Conservation (phyloP, 805 yeast species). For the Candida sakaeoensis region DNA sequence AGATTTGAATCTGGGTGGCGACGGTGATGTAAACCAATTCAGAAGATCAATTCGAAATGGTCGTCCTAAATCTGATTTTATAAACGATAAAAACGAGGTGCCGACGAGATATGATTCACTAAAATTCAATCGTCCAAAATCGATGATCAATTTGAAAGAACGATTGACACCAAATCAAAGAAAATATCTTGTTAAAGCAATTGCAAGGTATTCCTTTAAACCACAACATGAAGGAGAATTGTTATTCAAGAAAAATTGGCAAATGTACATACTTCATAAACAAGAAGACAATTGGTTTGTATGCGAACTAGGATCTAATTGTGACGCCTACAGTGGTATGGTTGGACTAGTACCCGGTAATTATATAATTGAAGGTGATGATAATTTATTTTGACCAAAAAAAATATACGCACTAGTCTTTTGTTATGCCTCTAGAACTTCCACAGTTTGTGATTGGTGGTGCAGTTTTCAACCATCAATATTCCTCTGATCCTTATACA, state of each 20-base stretch:
- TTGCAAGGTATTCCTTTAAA: constrained; percentile 36
- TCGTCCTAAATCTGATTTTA: constrained; percentile 24
- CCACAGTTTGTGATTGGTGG: constrained; percentile 80
- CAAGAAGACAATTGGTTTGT: constrained; percentile 45
- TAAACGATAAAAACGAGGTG: constrained; percentile 33
- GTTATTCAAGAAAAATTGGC: constrained; percentile 37
- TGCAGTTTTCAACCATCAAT: constrained; percentile 81
- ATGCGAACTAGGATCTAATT: constrained; percentile 37
- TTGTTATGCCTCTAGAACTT: constrained; percentile 14
- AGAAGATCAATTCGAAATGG: constrained; percentile 33
- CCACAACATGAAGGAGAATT: constrained; percentile 42
- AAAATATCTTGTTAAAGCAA: constrained; percentile 32
- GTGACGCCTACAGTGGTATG: constrained; percentile 28
- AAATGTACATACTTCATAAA: constrained; percentile 38
- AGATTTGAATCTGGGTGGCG: constrained; percentile 42
- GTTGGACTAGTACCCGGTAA: constrained; percentile 44
- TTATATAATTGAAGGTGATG: constrained; percentile 34
- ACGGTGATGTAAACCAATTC: constrained; percentile 40
- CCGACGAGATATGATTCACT: constrained; percentile 37
- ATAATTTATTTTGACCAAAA: constrained; percentile 5
- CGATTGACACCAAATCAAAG: constrained; percentile 30
- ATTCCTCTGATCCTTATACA: constrained; percentile 61
- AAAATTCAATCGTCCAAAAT: constrained; percentile 21
- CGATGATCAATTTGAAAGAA: constrained; percentile 28
- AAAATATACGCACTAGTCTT: constrained; percentile 1